Conservation (phyloP, 2,329 filamentous ascomycete genomes). For the Botrytis sinoallii region DNA sequence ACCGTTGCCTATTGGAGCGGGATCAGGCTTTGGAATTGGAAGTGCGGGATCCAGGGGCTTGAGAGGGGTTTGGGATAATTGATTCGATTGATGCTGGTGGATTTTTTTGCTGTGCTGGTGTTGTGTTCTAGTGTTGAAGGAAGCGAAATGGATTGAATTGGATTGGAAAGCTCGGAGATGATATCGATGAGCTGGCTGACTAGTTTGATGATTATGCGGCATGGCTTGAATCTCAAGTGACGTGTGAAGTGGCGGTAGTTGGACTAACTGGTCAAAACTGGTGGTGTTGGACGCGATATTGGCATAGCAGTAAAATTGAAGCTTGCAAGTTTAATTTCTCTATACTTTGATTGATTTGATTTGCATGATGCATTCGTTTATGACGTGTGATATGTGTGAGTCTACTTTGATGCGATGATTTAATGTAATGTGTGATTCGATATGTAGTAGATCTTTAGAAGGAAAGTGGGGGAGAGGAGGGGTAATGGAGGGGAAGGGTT, state of each 20-base stretch:
- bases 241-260: neutral
- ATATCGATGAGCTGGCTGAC: neutral
- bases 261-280: neutral
- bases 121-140: neutral
- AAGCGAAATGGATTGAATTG: neutral
- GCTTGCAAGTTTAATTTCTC: neutral
- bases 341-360: neutral
- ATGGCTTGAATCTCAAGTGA: neutral
- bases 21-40: neutral
- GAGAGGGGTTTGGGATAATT: constrained; percentile 11
- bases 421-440: too few species aligned
- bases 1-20: neutral
- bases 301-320: constrained; percentile 7
- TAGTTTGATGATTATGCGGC: neutral
- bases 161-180: neutral
- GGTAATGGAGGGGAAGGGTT: neutral
- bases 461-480: neutral
- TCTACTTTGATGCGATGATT: too few species aligned
- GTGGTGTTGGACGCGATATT: neutral
- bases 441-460: neutral
- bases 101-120: neutral
- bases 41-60: constrained; percentile 1
- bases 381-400: neutral
- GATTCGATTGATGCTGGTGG: neutral
- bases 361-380: neutral